Evolutionary conservation across 345 rosid species (phyloP), one percentile per base, ranked within the genome.

Genomic region (Angophora floribunda): DNA sequence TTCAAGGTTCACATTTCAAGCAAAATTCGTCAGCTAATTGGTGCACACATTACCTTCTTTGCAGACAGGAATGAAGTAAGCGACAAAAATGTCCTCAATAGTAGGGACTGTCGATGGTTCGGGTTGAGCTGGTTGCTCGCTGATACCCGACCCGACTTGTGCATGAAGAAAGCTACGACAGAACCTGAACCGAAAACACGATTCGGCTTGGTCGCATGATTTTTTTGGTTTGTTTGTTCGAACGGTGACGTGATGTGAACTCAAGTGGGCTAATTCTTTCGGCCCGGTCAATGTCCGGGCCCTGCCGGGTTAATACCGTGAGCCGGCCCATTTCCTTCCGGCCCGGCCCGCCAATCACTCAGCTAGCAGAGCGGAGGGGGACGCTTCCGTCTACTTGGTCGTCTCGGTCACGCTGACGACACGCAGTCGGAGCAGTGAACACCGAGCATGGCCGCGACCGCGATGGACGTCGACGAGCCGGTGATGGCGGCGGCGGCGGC

Each of bases 391-490:
- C 51, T 50, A 47, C 49, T 7, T 47, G 8, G 8, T 47, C 6
- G 49, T 47, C 49, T 7, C 49, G 49, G 8, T 6, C 41, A 36
- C 41, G 41, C 41, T 36, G 41, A 36, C 41, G 41, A 4, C 41
- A 36, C 41, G 41, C 41, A 36, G 41, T 36, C 41, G 41, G 41
- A 36, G 41, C 41, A 36, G 41, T 36, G 41, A 36, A 36, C 41
- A 36, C 41, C 41, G 55, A 16, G 55, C 53, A 63, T 63, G 36
- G 75, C 75, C 19, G 86, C 32, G 51, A 51, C 16, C 65, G 87
- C 80, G 86, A 91, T 91, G 92, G 91, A 90, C 13, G 90, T 17
- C 65, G 87, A 67, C 17, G 93, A 88, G 13, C 75, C 19, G 19
- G 75, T 17, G n/a, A n/a, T n/a, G 75, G 87, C 67, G 36, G 90